These are phyloP conservation scores for Penicillium cataractarum DNA, from an alignment of 495 filamentous ascomycete species.

Conservation along the genomic window DNA sequence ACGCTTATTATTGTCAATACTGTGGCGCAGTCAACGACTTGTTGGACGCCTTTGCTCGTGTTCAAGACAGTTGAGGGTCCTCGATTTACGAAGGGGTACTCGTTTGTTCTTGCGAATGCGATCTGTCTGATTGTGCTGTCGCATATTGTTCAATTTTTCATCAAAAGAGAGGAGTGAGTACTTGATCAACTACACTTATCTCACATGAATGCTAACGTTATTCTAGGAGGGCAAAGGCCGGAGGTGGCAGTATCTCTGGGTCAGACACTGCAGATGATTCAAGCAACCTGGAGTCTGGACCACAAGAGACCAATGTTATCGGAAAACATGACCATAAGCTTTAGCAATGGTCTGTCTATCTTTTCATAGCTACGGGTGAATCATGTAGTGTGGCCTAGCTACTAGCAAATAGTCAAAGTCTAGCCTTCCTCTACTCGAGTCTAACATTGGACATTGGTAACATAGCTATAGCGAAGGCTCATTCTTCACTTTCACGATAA, in stretches of 20 bases:
- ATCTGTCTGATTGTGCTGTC: conserved; percentile 45
- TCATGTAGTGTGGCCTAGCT: background rate
- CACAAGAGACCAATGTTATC: background rate
- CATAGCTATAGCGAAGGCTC: too few species aligned
- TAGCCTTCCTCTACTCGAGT: background rate
- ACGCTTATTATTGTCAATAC: conserved; percentile 57
- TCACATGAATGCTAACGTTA: background rate
- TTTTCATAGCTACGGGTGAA: background rate
- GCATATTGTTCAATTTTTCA: conserved; percentile 36
- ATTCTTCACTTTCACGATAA: too few species aligned
- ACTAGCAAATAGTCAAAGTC: background rate
- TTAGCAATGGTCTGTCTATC: background rate
- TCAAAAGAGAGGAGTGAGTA: conserved; percentile 32
- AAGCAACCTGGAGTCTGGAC: conserved; percentile 14
- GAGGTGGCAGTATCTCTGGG: background rate
- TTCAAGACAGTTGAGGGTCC: conserved; percentile 52
- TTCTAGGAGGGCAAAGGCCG: conserved; percentile 11
- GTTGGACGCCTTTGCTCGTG: conserved; percentile 41
- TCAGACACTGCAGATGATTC: conserved; percentile 6
- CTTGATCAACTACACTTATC: background rate
- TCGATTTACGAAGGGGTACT: conserved; percentile 51
- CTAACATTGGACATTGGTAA: background rate
- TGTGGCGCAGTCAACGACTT: conserved; percentile 51
- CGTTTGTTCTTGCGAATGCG: conserved; percentile 51
- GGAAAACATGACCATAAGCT: background rate